Evolutionary conservation across 1,139 yeast genomes (phyloP).

Genomic region (Taphrina communis): DNA sequence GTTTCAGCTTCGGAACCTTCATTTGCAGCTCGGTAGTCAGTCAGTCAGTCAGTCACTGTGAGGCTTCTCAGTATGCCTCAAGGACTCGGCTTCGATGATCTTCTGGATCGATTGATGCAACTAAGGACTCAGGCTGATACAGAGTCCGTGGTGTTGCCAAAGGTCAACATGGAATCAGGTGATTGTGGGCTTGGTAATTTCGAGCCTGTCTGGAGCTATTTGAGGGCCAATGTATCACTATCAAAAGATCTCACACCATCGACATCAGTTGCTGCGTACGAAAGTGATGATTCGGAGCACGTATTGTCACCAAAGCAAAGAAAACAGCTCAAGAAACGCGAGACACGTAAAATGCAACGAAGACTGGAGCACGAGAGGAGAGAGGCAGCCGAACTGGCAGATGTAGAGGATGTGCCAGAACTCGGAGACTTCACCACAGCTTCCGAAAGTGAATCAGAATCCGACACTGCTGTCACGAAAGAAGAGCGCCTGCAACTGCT

Average conservation of each 20-base stretch:
- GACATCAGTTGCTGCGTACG: not conserved
- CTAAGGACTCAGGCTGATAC: not conserved
- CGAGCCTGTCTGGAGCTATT: constrained; percentile 17
- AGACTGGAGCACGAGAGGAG: constrained; percentile 7
- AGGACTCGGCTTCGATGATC: constrained; percentile 12
- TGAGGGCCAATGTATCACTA: not conserved
- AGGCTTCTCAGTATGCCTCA: not conserved
- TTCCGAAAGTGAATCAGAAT: constrained; percentile 4
- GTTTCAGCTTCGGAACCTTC: too few relatives aligned
- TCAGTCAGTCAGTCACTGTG: not conserved
- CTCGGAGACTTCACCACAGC: constrained; percentile 13
- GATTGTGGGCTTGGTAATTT: constrained; percentile 10
- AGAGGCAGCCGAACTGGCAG: constrained; percentile 3
- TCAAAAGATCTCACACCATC: not conserved
- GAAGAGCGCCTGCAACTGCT: constrained; percentile 8
- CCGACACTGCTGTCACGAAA: not conserved
- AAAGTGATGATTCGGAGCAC: constrained; percentile 8
- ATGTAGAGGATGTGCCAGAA: constrained; percentile 6
- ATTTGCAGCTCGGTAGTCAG: not conserved
- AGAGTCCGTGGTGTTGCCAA: not conserved
- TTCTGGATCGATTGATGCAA: not conserved
- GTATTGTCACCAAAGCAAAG: constrained; percentile 6
- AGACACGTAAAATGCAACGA: constrained; percentile 9
- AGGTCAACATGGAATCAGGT: not conserved
- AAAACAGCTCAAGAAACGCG: constrained; percentile 21